phyloP scores from a whole-genome alignment of 1,284 basidiomycete species.

The Microbotryomycetes sp. region DNA sequence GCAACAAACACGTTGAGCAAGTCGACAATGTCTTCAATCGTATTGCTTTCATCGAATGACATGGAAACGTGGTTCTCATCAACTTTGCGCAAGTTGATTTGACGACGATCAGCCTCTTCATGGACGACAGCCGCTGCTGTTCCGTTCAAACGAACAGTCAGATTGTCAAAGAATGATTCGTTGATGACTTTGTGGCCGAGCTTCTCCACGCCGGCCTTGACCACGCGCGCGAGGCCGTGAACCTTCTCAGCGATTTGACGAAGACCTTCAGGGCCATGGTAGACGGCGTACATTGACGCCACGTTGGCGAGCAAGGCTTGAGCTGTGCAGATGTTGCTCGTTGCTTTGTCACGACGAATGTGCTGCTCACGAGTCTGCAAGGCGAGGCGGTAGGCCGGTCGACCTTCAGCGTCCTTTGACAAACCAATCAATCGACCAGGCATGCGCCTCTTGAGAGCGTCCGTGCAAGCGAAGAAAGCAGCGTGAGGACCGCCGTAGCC shows the following conservation, averaged over 20 bases:
- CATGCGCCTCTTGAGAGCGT: slow-evolving; percentile 92
- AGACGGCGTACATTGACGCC: slow-evolving; percentile 86
- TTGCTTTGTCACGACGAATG: slow-evolving; percentile 91
- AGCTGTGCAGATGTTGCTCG: slow-evolving; percentile 83
- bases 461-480: slow-evolving; percentile 84
- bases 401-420: slow-evolving; percentile 75
- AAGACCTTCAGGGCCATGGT: slow-evolving; percentile 87
- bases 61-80: slow-evolving; percentile 74
- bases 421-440: slow-evolving; percentile 89
- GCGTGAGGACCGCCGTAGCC: slow-evolving; percentile 46
- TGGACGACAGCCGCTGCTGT: slow-evolving; percentile 63
- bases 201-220: slow-evolving; percentile 61
- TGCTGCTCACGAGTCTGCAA: slow-evolving; percentile 95
- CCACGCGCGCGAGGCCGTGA: slow-evolving; percentile 76
- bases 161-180: slow-evolving; percentile 78
- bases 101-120: slow-evolving; percentile 56
- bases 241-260: slow-evolving; percentile 81
- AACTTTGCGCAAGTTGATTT: slow-evolving; percentile 79
- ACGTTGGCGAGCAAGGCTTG: slow-evolving; percentile 94
- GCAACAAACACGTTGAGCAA: slow-evolving; percentile 76
- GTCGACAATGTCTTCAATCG: slow-evolving; percentile 53
- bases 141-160: slow-evolving; percentile 66
- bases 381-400: slow-evolving; percentile 83
- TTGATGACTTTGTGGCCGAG: slow-evolving; percentile 65
- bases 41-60: slow-evolving; percentile 87